phyloP scores from a whole-genome alignment of 306 rosid species.

The Vigna unguiculata region DNA sequence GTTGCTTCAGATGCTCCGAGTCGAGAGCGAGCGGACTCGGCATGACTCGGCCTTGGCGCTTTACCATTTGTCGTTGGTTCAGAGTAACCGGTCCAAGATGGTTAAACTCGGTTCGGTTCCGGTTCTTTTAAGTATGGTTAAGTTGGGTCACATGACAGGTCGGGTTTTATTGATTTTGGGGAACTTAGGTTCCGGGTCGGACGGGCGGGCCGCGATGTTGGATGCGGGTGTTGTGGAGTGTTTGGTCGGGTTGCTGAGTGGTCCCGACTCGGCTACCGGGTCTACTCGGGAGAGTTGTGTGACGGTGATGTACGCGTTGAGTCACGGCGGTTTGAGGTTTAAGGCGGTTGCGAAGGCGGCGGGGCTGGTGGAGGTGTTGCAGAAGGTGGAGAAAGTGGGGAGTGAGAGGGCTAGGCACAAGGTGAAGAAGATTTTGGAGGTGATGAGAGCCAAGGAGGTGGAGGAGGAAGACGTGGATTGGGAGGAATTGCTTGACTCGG shows the following conservation, averaged over 20 bases:
- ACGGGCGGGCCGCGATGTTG: slow-evolving; percentile 78
- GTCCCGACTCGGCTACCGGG: slow-evolving; percentile 38
- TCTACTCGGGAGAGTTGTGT: slow-evolving; percentile 73
- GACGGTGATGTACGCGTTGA: slow-evolving; percentile 59
- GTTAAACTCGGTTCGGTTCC: slow-evolving; percentile 76
- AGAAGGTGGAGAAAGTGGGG: slow-evolving; percentile 62
- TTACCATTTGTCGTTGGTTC: slow-evolving; percentile 75
- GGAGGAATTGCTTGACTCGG: slow-evolving; percentile 78
- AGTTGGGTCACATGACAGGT: slow-evolving; percentile 66
- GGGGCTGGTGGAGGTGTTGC: slow-evolving; percentile 59
- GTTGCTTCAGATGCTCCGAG: slow-evolving; percentile 64
- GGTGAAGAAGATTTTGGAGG: slow-evolving; percentile 64
- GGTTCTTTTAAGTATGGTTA: slow-evolving; percentile 61
- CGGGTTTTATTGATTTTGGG: slow-evolving; percentile 59
- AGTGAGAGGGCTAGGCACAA: slow-evolving; percentile 62
- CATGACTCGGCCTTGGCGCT: slow-evolving; percentile 85
- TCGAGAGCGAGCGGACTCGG: slow-evolving; percentile 76
- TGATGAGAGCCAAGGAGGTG: slow-evolving; percentile 57
- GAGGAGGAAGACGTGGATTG: slow-evolving; percentile 75
- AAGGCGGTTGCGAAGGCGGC: slow-evolving; percentile 74
- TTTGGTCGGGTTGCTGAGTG: slow-evolving; percentile 53
- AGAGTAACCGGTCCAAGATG: slow-evolving; percentile 78
- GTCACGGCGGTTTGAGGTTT: slow-evolving; percentile 84
- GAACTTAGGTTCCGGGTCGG: slow-evolving; percentile 63
- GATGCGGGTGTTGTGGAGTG: slow-evolving; percentile 81